phyloP scores from a whole-genome alignment of 257 asterid species.

The Agastache rugosa region DNA sequence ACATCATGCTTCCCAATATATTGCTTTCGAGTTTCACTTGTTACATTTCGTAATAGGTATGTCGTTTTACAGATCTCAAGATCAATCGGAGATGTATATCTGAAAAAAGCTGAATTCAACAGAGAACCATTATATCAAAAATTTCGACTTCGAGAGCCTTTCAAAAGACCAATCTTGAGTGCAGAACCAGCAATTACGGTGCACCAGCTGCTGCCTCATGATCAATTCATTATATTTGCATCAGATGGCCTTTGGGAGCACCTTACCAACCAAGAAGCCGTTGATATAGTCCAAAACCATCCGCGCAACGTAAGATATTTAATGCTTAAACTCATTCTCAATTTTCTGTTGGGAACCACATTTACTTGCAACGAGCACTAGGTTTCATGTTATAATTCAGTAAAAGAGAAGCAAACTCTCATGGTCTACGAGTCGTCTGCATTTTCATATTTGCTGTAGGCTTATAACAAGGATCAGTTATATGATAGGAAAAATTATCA shows the following conservation, averaged over 20 bases:
- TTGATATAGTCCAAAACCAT: conserved; percentile 65
- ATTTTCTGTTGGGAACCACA: conserved; percentile 5
- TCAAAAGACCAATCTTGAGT: conserved; percentile 68
- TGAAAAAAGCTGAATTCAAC: conserved; percentile 66
- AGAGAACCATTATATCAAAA: conserved; percentile 72
- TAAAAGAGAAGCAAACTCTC: not conserved
- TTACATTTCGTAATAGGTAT: conserved; percentile 21
- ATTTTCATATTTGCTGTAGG: not conserved
- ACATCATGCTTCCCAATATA: not conserved
- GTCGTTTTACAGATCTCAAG: conserved; percentile 55
- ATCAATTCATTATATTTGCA: conserved; percentile 70
- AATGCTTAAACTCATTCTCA: conserved; percentile 13
- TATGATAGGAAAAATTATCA: not conserved
- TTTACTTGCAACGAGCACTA: not conserved
- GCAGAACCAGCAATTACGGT: conserved; percentile 65
- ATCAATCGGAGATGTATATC: conserved; percentile 72
- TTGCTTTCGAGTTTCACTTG: conserved; percentile 1
- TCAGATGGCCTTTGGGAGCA: conserved; percentile 87
- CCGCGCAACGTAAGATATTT: conserved; percentile 64
- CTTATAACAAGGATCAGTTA: not conserved
- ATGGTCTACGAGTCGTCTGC: conserved; percentile 8
- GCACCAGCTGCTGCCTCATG: conserved; percentile 66
- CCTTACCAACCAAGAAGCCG: conserved; percentile 71
- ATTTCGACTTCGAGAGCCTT: conserved; percentile 70
- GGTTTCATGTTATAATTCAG: conserved; percentile 3